Evolutionary conservation across 2,329 filamentous ascomycete genomes (phyloP), one percentile per base, ranked within the genome.

Genomic region (Aspergillus ibericus): DNA sequence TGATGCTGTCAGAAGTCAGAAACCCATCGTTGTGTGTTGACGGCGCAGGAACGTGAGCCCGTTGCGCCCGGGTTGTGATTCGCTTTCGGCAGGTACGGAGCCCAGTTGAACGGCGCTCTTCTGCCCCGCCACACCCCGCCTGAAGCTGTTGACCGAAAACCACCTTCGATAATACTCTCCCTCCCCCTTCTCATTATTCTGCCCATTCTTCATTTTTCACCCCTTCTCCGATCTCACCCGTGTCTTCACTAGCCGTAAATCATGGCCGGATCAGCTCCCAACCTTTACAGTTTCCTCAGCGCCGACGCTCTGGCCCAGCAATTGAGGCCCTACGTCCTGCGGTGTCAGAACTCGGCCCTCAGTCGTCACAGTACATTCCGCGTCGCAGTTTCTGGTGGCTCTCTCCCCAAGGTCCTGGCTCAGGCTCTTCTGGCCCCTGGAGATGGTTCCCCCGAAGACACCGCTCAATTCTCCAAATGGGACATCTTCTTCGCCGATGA

Each of bases 401-500:
- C 93, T 15, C 86, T 99, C 47, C 95, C 95, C 58, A 89, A 92
- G 72, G 91, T 88, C 13, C 88, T 99, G 42, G 92, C 92, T 47
- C 86, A 91, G 75, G 92, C 92, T 9, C 86, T 98, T 10, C 85
- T 98, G 25, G 72, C 85, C 18, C 67, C 79, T 71, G 65, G 78
- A 78, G 76, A 80, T 60, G 81, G 78, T 50, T 76, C 73, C 36
- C 64, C 68, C 10, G 79, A 88, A 57, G 90, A 92, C 72, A 83
- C 80, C 4, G 78, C 93, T 66, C 82, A 89, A 69, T 96, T 96
- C 78, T 81, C 83, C 73, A 92, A 91, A 76, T 99, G 95, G 95
- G 91, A 98, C 71, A 91, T 99, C 72, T 99, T 98, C 83, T 98
- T 97, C 77, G 93, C 93, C 72, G 95, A 99, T 75, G 95, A 99